Evolutionary conservation across 495 filamentous ascomycete genomes (phyloP), one percentile per base, ranked within the genome.

Genomic region (Penicillium subrubescens): DNA sequence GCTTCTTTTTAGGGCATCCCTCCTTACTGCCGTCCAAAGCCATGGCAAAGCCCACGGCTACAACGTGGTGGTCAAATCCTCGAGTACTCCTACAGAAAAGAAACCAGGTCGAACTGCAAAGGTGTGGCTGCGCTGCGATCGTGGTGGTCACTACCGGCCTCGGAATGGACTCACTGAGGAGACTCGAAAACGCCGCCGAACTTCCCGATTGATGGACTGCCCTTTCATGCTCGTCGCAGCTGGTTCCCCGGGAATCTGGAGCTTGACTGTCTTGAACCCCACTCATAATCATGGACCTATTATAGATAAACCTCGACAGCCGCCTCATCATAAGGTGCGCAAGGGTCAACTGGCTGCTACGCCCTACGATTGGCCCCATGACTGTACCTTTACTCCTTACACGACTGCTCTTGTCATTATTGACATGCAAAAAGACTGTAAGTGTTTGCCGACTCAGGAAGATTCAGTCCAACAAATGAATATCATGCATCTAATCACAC

Each of bases 401-500:
- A 89, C 84, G 11, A 90, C 88, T 15, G 88, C 88, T 6, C 76
- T 91, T 55, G 82, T 91, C 2, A 83, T 91, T 35, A 88, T 91
- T 66, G 88, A 91, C 75, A 90, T 91, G 88, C 88, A 91, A 68
- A 87, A 87, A 60, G 88, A 91, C 70, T 89, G 86, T 88, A 68
- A 65, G 82, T 77, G 61, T 57, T 27, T 65, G 11, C 7, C 21
- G 2, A 11, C 10, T 23, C 11, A 1, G 33, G 33, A 17, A 14
- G 21, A 37, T 39, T n/a, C 53, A 0, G 5, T 35, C 15, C 48
- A 43, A 23, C 2, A 39, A 14, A 14, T 50, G 5, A 41, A 44
- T 8, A 21, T 35, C 29, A 5, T 17, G 17, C 37, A 21, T 54
- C 61, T 56, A 52, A 73, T 46, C 39, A n/a, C 61, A 0, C 52